Conservation (phyloP, 768 basidiomycete species). For the Lepiota brunneoincarnata region DNA sequence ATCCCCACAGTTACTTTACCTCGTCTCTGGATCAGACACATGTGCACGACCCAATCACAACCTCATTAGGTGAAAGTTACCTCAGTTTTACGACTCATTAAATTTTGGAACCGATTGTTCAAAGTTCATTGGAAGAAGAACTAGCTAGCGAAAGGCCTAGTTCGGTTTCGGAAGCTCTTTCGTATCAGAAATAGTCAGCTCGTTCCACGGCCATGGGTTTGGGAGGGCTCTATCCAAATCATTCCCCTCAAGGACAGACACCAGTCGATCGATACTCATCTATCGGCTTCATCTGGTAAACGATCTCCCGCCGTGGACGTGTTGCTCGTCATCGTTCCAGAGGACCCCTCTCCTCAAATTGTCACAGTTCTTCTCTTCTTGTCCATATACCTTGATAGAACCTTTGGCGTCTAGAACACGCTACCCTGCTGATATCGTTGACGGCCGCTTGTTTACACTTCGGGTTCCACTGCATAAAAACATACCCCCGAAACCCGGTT, state of each 20-base stretch:
- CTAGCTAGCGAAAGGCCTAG: slow-evolving; percentile 2
- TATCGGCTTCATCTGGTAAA: slow-evolving; percentile 5
- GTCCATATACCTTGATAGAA: background rate
- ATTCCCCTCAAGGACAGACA: slow-evolving; percentile 5
- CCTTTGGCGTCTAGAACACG: background rate
- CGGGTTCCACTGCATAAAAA: background rate
- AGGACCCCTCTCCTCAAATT: background rate
- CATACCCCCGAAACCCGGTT: background rate
- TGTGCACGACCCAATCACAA: background rate
- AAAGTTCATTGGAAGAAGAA: slow-evolving; percentile 7
- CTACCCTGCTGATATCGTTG: background rate
- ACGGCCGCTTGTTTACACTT: background rate
- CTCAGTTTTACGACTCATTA: background rate
- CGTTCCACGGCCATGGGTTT: slow-evolving; percentile 5
- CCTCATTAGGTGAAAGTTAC: slow-evolving; percentile 1
- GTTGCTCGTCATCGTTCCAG: background rate
- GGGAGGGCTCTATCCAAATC: slow-evolving; percentile 6
- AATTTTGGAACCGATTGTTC: slow-evolving; percentile 4
- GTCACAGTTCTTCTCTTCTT: background rate
- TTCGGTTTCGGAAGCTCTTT: slow-evolving; percentile 6
- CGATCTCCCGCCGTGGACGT: background rate
- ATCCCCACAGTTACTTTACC: slow-evolving; percentile 2
- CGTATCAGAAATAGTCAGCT: slow-evolving; percentile 6
- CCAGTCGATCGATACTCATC: background rate
- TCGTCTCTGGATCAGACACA: background rate